Evolutionary conservation across 1,284 basidiomycete genomes (phyloP).

Genomic region (Melampsora allii-populina): DNA sequence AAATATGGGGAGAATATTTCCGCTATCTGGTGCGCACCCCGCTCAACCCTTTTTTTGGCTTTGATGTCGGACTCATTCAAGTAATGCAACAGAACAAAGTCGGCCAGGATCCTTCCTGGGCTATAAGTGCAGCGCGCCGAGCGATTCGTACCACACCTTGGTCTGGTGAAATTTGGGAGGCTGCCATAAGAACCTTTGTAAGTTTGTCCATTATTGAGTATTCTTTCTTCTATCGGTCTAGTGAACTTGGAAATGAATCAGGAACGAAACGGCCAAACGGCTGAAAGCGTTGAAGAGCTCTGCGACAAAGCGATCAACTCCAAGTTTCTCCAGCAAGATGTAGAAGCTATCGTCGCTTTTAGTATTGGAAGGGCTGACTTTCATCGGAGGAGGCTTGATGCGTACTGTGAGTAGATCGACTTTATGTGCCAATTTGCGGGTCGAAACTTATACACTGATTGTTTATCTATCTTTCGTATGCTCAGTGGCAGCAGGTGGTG

Average conservation of each 20-base stretch:
- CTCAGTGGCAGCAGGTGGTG: slow-evolving; percentile 35
- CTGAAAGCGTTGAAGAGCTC: slow-evolving; percentile 32
- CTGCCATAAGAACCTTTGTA: slow-evolving; percentile 29
- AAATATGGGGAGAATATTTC: slow-evolving; percentile 34
- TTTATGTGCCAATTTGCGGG: background rate
- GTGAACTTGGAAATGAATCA: background rate
- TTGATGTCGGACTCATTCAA: background rate
- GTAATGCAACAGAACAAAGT: slow-evolving; percentile 6
- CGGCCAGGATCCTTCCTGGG: slow-evolving; percentile 7
- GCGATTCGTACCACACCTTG: slow-evolving; percentile 31
- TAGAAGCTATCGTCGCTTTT: slow-evolving; percentile 35
- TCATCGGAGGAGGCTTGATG: slow-evolving; percentile 41
- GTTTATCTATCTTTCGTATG: too few species aligned
- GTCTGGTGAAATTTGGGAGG: slow-evolving; percentile 39
- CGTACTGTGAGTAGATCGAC: slow-evolving; percentile 25
- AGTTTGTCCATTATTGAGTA: background rate
- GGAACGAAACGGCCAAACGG: slow-evolving; percentile 37
- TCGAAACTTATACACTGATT: background rate
- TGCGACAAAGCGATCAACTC: slow-evolving; percentile 28
- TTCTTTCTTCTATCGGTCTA: background rate
- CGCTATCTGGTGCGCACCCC: slow-evolving; percentile 24
- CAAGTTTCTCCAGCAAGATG: slow-evolving; percentile 24
- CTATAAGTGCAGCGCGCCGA: slow-evolving; percentile 8
- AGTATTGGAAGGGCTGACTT: slow-evolving; percentile 41
- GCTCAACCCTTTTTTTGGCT: background rate